phyloP scores from a whole-genome alignment of 495 filamentous ascomycete species.

The Wilcoxina mikolae region DNA sequence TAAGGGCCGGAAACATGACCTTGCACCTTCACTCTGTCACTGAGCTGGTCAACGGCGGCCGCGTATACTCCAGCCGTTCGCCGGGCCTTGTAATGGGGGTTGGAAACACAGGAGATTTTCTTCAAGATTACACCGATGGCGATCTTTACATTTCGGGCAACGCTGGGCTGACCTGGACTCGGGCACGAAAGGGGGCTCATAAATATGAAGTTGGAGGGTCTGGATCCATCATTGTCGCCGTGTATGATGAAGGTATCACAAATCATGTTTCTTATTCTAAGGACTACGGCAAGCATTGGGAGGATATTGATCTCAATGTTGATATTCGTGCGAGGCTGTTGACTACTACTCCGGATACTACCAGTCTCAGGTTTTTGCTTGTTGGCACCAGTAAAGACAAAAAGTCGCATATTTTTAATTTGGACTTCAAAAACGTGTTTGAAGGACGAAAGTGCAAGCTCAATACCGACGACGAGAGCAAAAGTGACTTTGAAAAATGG shows the following conservation, averaged over 20 bases:
- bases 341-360: constrained; percentile 79
- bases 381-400: constrained; percentile 39
- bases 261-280: constrained; percentile 65
- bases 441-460: constrained; percentile 61
- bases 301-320: constrained; percentile 45
- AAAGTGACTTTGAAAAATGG: constrained; percentile 70
- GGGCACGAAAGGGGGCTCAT: constrained; percentile 62
- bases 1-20: constrained; percentile 43
- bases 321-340: constrained; percentile 50
- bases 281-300: constrained; percentile 74
- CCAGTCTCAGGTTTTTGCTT: constrained; percentile 75
- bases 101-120: constrained; percentile 66
- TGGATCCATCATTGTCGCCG: constrained; percentile 70
- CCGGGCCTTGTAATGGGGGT: constrained; percentile 86
- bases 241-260: constrained; percentile 49
- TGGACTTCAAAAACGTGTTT: constrained; percentile 73
- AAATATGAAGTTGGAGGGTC: constrained; percentile 92
- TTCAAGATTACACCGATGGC: constrained; percentile 49
- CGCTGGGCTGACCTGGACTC: constrained; percentile 69
- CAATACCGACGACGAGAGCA: constrained; percentile 25
- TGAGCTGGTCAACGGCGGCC: constrained; percentile 57
- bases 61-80: constrained; percentile 85
- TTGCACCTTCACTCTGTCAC: constrained; percentile 89
- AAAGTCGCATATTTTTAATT: constrained; percentile 43
- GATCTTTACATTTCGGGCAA: constrained; percentile 81